phyloP scores from a whole-genome alignment of 352 stramenopile species.

The Pythium phragmitis region DNA sequence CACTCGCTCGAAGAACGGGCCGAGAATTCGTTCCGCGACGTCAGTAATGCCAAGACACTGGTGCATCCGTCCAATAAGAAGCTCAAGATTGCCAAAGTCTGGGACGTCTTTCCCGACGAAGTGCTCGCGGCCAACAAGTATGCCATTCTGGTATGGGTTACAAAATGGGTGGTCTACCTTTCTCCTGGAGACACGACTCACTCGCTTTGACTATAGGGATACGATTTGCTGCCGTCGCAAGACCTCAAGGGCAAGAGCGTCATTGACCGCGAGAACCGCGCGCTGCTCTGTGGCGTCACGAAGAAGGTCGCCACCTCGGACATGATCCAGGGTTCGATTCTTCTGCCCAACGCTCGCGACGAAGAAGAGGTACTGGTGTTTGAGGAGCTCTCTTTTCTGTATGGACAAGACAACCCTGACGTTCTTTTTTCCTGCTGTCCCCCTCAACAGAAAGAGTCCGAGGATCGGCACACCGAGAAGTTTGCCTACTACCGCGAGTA shows the following conservation, averaged over 20 bases:
- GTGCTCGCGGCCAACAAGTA: constrained; percentile 82
- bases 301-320: constrained; percentile 64
- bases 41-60: constrained; percentile 60
- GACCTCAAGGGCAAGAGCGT: constrained; percentile 78
- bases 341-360: constrained; percentile 54
- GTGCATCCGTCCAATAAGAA: constrained; percentile 83
- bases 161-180: not conserved
- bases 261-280: constrained; percentile 62
- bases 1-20: constrained; percentile 74
- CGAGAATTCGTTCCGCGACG: constrained; percentile 75
- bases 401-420: not conserved
- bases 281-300: constrained; percentile 69
- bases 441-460: constrained; percentile 39
- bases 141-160: constrained; percentile 60
- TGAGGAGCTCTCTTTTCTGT: not conserved
- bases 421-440: not conserved
- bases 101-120: constrained; percentile 82
- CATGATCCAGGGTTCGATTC: constrained; percentile 71
- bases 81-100: constrained; percentile 77
- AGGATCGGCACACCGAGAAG: constrained; percentile 56
- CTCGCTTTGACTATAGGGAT: constrained; percentile 43
- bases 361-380: constrained; percentile 48
- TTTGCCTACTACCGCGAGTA: constrained; percentile 86
- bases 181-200: not conserved
- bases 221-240: constrained; percentile 82